phyloP scores from a whole-genome alignment of 345 rosid species.

The Bruguiera sexangula region DNA sequence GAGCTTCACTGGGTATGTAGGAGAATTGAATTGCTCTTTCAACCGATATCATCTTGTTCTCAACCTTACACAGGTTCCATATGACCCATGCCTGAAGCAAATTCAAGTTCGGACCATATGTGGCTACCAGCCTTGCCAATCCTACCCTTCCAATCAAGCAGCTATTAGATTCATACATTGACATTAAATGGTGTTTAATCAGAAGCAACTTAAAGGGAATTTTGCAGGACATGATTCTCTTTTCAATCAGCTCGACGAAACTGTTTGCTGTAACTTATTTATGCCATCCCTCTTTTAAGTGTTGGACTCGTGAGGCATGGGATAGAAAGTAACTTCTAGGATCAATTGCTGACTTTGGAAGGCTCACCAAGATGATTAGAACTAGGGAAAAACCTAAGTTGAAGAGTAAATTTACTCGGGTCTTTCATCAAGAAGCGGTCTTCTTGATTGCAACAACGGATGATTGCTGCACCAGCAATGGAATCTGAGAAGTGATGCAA shows the following conservation, averaged over 20 bases:
- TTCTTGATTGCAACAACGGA: constrained; percentile 72
- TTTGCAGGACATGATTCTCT: too few species aligned
- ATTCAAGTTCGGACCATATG: constrained; percentile 62
- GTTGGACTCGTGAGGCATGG: background rate
- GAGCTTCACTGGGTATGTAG: constrained; percentile 52
- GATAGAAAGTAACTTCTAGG: constrained; percentile 47
- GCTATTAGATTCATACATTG: background rate
- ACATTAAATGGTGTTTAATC: background rate
- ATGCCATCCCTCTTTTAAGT: background rate
- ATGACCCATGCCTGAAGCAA: constrained; percentile 72
- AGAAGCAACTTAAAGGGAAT: too few species aligned
- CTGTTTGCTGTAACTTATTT: too few species aligned
- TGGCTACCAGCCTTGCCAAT: constrained; percentile 57
- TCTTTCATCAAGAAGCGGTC: constrained; percentile 50
- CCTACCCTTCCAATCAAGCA: constrained; percentile 30
- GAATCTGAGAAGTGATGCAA: constrained; percentile 87
- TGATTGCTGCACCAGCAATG: constrained; percentile 59
- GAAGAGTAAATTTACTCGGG: constrained; percentile 65
- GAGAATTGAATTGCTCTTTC: constrained; percentile 67
- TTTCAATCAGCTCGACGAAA: too few species aligned
- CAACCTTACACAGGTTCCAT: constrained; percentile 78
- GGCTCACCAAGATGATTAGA: constrained; percentile 60
- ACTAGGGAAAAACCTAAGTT: constrained; percentile 72
- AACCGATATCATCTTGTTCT: constrained; percentile 74
- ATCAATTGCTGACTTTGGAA: constrained; percentile 59